Evolutionary conservation across 2,329 filamentous ascomycete genomes (phyloP), one percentile per base, ranked within the genome.

Genomic region (Furcasterigmium furcatum): DNA sequence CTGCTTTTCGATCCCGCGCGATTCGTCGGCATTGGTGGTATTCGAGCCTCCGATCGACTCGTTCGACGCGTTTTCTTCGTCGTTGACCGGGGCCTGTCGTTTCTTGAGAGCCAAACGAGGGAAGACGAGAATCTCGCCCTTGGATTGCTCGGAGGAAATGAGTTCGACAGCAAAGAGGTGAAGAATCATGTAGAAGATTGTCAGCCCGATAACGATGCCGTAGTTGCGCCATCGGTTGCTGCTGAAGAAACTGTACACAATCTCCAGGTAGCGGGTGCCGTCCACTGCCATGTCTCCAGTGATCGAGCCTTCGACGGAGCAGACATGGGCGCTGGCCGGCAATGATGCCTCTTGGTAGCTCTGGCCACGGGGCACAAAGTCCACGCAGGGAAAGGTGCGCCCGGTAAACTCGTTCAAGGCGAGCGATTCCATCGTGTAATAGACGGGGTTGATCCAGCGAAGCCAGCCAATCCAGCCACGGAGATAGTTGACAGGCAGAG

Each of bases 1-100:
- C 56, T 85, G 80, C 13, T 27, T 57, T 8, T 50, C 48, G n/a
- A 52, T 73, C 4, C 27, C 36, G 24, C 45, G 18, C 3, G 25
- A 42, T 16, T 74, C 20, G 9, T 48, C 16, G 12, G 25, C 30
- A 12, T 36, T 5, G 18, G 25, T 16, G 13, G 13, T n/a, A 19
- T n/a, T 21, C 13, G n/a, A 43, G 25, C 25, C 13, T 13, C 13
- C 8, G 25, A 9, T 8, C 10, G 22, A 5, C 3, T 27, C 39
- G 4, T 10, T 14, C 4, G 10, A 22, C 21, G 39, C 24, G 25
- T 18, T 30, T 20, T 43, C 39, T 16, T 38, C 34, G 20, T 49
- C 16, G 27, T 49, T 44, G 4, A 35, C 44, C 1, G 46, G 44
- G 32, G n/a, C 35, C 21, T 34, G 14, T 18, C 41, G 38, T 16